A percentile compares a stretch with the other conserved stretches of the same genome.
Evolutionary conservation across 495 filamentous ascomycete species (phyloP).

Genomic region (Aspergillus biplanus): DNA sequence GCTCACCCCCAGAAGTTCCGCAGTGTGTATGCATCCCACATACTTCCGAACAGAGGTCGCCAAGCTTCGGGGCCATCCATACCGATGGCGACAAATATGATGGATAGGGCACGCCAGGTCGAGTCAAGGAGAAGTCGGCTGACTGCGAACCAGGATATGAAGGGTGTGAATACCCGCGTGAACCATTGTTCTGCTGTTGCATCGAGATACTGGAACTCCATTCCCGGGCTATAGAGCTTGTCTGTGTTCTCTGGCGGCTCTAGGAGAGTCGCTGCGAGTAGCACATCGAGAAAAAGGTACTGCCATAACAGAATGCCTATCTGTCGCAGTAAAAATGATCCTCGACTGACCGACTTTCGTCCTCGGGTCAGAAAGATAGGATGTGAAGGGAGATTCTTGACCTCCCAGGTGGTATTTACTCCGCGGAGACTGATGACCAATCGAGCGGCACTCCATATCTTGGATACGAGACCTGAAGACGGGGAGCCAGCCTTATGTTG

Average conservation of each 20-base stretch:
- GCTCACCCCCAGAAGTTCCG: slow-evolving; percentile 31
- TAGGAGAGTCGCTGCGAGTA: not conserved
- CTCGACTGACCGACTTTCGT: not conserved
- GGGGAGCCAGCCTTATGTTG: not conserved
- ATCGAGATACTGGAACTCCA: not conserved
- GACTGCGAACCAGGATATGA: not conserved
- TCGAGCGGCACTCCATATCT: not conserved
- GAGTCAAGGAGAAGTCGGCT: not conserved
- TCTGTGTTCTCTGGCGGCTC: not conserved
- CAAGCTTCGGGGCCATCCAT: slow-evolving; percentile 24
- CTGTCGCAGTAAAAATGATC: not conserved
- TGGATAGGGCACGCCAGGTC: not conserved
- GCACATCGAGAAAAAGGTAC: not conserved
- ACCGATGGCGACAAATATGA: slow-evolving; percentile 11
- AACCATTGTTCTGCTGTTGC: not conserved
- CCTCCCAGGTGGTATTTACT: not conserved
- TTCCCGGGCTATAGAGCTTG: not conserved
- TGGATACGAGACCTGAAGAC: not conserved
- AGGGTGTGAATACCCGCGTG: not conserved
- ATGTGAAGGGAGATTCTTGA: not conserved
- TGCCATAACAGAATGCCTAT: not conserved
- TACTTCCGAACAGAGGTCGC: slow-evolving; percentile 33
- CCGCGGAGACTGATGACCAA: not conserved
- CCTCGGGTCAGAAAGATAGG: not conserved
- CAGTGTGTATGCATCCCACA: slow-evolving; percentile 35